These are phyloP conservation scores for Punctularia strigosozonata DNA, from an alignment of 768 basidiomycete species.

Conservation along the genomic window DNA sequence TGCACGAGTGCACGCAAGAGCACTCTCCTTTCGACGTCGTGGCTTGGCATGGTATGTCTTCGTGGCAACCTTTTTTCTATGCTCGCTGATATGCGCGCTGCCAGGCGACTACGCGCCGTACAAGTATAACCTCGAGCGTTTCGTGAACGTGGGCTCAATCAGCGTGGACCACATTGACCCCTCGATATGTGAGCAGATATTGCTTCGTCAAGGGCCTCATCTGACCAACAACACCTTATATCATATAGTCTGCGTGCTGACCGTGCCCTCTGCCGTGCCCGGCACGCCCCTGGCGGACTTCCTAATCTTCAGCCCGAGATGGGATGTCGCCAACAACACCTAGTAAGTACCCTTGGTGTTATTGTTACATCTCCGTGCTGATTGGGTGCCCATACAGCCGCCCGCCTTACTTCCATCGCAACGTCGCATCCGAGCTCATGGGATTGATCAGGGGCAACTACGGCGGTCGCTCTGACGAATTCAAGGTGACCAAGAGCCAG, in stretches of 20 bases:
- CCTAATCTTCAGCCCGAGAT: slow-evolving; percentile 51
- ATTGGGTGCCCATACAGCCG: neutral
- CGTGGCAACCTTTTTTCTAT: neutral
- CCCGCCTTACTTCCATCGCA: slow-evolving; percentile 50
- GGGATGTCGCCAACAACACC: slow-evolving; percentile 48
- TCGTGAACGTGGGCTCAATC: slow-evolving; percentile 50
- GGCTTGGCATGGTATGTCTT: slow-evolving; percentile 45
- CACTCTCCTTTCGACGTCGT: slow-evolving; percentile 67
- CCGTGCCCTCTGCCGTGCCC: slow-evolving; percentile 47
- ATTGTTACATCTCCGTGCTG: neutral
- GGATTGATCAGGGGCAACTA: slow-evolving; percentile 53
- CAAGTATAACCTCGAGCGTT: slow-evolving; percentile 57
- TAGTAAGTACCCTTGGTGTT: slow-evolving; percentile 46
- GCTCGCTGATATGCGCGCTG: neutral
- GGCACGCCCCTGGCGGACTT: slow-evolving; percentile 51
- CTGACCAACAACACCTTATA: too few species aligned
- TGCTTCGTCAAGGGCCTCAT: too few species aligned
- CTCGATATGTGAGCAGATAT: too few species aligned
- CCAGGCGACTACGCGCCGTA: slow-evolving; percentile 44
- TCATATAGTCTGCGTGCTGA: slow-evolving; percentile 64
- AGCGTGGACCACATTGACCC: slow-evolving; percentile 63
- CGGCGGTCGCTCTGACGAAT: slow-evolving; percentile 50
- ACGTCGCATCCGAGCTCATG: slow-evolving; percentile 52
- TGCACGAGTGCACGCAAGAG: slow-evolving; percentile 41
- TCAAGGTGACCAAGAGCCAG: too few species aligned